Conservation (phyloP, 305 asterid genomes). For the Fraxinus sp. region DNA sequence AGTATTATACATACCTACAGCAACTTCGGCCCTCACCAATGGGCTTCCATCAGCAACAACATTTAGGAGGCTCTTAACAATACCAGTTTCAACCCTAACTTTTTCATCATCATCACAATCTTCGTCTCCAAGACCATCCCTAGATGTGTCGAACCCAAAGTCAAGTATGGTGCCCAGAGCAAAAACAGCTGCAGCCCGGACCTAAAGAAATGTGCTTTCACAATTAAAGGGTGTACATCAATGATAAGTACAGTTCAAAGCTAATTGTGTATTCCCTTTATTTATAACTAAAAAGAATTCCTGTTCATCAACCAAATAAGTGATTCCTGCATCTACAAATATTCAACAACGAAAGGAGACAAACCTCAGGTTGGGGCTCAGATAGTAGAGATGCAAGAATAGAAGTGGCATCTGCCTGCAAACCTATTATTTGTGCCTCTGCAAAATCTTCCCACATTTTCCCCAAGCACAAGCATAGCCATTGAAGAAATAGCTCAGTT, state of each 20-base stretch:
- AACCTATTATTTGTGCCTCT: conserved; percentile 80
- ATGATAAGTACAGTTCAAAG: not conserved
- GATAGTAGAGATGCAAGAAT: conserved; percentile 45
- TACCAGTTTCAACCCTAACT: conserved; percentile 67
- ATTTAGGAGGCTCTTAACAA: conserved; percentile 69
- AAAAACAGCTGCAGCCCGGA: conserved; percentile 93
- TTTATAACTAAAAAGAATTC: not conserved
- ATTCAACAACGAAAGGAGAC: conserved; percentile 12
- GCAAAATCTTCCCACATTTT: conserved; percentile 92
- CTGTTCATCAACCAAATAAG: not conserved
- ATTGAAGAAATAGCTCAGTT: conserved; percentile 57
- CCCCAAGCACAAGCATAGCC: conserved; percentile 64
- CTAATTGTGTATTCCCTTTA: not conserved
- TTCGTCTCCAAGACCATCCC: conserved; percentile 83
- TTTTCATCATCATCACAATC: conserved; percentile 92
- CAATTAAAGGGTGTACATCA: conserved; percentile 18
- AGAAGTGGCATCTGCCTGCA: conserved; percentile 87
- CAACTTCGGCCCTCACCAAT: conserved; percentile 94
- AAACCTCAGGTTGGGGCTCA: conserved; percentile 80
- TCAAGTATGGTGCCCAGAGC: conserved; percentile 89
- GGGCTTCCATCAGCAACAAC: conserved; percentile 98
- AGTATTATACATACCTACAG: conserved; percentile 65
- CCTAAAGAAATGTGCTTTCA: conserved; percentile 45
- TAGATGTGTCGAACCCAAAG: conserved; percentile 71
- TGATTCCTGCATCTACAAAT: not conserved